Evolutionary conservation across 768 basidiomycete genomes (phyloP), one percentile per base, ranked within the genome.

Genomic region (Boletus reticuloceps): DNA sequence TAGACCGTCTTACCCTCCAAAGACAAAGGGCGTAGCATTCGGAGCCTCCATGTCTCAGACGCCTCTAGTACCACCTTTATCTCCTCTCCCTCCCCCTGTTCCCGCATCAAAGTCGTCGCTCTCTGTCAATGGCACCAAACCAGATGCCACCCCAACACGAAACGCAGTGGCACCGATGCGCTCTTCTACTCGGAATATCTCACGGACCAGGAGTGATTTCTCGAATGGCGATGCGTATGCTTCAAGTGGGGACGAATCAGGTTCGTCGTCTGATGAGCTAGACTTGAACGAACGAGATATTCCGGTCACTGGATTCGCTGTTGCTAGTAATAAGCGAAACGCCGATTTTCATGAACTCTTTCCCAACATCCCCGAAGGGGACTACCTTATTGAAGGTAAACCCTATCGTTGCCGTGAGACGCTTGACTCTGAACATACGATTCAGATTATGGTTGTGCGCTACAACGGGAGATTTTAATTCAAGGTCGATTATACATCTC

Each of bases 401-500:
- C 73, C 37, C 40, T 27, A 43, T 60, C 54, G 19, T 5, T 51
- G 11, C 12, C n/a, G 29, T 44, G 47, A 51, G n/a, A 12, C 6
- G 34, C 29, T 47, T 37, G 29, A 53, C 48, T 51, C 34, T 54
- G 53, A 50, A 20, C 42, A 17, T 16, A 3, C 44, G 54, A 31
- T 39, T 10, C 58, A 98, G 97, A 99, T 72, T 99, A 98, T 63
- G 97, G 97, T 7, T 99, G 97, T 66, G 97, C 97, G 0, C 73
- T 98, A 13, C 94, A 98, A 72, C 84, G 94, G 40, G 97, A 98
- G 70, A 98, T 98, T 61, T 78, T 98, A 31, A 89, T 98, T 41
- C 97, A 98, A 78, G 97, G 97, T 6, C 80, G 97, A 12, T 69
- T 99, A 53, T 98, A 98, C 72, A 91, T 98, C 22, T 98, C 97